Evolutionary conservation across 148 eudicot species (phyloP), one percentile per base, ranked within the genome.

Genomic region (Rhododendron molle): DNA sequence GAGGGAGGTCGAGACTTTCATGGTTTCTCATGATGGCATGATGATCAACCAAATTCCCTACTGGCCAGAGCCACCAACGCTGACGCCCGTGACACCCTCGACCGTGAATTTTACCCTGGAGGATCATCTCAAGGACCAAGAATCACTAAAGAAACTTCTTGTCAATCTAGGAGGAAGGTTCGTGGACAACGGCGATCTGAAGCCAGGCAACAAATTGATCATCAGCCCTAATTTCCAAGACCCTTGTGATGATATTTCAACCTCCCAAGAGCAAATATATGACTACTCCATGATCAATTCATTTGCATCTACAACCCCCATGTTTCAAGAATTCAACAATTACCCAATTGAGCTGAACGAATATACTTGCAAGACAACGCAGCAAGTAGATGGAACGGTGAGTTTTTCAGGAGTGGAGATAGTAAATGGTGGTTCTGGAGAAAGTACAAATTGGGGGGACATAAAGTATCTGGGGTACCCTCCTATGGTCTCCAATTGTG

Each of bases 401-500:
- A 87, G 88, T 77, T 89, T 83, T 46, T 88, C 89, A 16, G 81
- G 86, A 56, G 78, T 86, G 49, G 86, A 88, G 15, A 50, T 81
- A 9, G 87, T 77, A 7, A 88, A 85, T 49, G 85, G 82, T 78
- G 88, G 85, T 85, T 89, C 95, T 20, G 87, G 83, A 56, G 92
- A 90, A 47, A 92, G 89, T 74, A 83, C 84, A 5, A 88, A 82
- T 80, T 91, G 90, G 89, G 90, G 88, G 32, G 91, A 89, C 38
- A 72, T 87, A 77, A 86, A 78, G 85, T 89, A 91, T 36, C 65
- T 89, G 43, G 88, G 86, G 7, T 87, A 85, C 80, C 87, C 90
- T 44, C 90, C 91, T 52, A 86, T 74, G 65, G 43, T 80, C 32
- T 88, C 88, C 69, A 38, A 21, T 40, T 40, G 10, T 76, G 79